Conservation (phyloP, 352 stramenopile species). For the Pythium myriotylum region DNA sequence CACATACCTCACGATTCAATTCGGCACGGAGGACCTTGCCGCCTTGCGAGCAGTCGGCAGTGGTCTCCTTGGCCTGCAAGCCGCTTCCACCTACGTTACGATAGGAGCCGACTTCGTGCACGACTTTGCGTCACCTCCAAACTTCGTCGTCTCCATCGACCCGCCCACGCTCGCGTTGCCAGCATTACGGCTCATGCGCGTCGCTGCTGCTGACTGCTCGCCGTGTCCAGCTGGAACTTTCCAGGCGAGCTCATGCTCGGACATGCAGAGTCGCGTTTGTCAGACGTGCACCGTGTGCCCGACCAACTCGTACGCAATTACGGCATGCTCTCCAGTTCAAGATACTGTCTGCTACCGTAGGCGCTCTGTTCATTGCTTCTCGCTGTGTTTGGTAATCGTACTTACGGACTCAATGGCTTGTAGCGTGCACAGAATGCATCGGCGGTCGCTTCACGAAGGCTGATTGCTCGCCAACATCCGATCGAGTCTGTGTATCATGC, state of each 20-base stretch:
- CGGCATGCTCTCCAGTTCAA: conserved; percentile 46
- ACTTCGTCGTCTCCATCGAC: conserved; percentile 34
- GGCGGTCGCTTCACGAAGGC: conserved; percentile 45
- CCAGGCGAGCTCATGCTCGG: conserved; percentile 58
- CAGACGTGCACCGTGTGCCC: conserved; percentile 58
- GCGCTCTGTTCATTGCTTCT: conserved; percentile 21
- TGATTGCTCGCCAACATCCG: conserved; percentile 49
- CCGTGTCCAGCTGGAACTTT: conserved; percentile 46
- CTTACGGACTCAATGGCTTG: not conserved
- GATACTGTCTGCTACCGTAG: conserved; percentile 77
- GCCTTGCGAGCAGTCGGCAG: conserved; percentile 40
- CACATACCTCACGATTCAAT: conserved; percentile 63
- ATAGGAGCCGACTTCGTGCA: conserved; percentile 38
- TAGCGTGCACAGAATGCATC: conserved; percentile 73
- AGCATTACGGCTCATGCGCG: conserved; percentile 32
- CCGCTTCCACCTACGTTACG: conserved; percentile 53
- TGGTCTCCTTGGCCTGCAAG: conserved; percentile 51
- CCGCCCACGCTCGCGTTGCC: conserved; percentile 6
- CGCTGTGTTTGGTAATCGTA: not conserved
- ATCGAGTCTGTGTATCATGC: conserved; percentile 65
- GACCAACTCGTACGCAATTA: conserved; percentile 53
- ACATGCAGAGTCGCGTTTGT: conserved; percentile 60
- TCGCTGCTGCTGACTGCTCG: conserved; percentile 54
- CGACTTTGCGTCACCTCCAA: conserved; percentile 50
- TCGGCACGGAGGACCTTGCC: conserved; percentile 44